Percentiles rank a stretch among this genome's conserved stretches.
phyloP scores from a whole-genome alignment of 495 filamentous ascomycete species.

The Podospora pseudopauciseta region DNA sequence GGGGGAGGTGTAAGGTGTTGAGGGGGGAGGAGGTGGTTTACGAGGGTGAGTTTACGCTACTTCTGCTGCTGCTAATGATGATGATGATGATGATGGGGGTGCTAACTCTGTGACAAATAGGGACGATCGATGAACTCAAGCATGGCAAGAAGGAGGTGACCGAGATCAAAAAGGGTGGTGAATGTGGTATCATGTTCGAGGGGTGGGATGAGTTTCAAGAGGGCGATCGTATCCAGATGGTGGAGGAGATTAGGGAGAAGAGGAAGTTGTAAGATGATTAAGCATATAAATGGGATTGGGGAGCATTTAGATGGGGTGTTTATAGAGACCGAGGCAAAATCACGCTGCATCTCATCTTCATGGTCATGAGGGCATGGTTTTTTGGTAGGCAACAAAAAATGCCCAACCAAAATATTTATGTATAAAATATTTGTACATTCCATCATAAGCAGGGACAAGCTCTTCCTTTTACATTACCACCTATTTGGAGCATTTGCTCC shows the following conservation, averaged over 20 bases:
- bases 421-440: neutral
- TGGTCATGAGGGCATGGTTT: neutral
- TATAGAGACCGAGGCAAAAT: neutral
- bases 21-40: conserved; percentile 64
- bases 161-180: conserved; percentile 84
- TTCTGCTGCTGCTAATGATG: neutral
- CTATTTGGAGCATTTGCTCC: conserved; percentile 31
- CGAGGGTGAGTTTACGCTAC: conserved; percentile 60
- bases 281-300: neutral
- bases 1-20: conserved; percentile 65
- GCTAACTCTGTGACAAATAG: no score
- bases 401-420: neutral
- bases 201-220: conserved; percentile 71
- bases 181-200: conserved; percentile 88
- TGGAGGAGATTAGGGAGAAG: conserved; percentile 74
- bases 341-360: neutral
- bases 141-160: conserved; percentile 85
- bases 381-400: neutral
- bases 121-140: conserved; percentile 70
- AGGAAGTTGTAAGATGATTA: conserved; percentile 54
- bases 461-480: conserved; percentile 18
- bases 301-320: neutral
- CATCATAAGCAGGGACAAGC: neutral
- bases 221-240: conserved; percentile 83
- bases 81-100: conserved; percentile 46